Percentiles rank a stretch among this genome's conserved stretches.
phyloP scores from a whole-genome alignment of 169 alveolate genomes.

The Eimeria acervulina region DNA sequence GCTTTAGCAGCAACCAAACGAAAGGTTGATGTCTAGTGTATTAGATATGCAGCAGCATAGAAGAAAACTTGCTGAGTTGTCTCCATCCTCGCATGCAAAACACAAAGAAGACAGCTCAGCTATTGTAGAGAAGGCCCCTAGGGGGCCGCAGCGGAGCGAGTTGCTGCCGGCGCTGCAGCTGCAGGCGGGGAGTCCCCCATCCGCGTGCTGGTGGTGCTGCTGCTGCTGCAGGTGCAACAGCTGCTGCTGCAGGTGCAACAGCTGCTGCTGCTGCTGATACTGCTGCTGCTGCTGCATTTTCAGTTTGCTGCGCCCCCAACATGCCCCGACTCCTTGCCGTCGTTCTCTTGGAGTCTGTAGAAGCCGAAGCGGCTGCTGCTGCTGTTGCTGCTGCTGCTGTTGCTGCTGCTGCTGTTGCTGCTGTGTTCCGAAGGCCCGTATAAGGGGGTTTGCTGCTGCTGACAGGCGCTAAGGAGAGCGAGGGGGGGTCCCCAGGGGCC shows the following conservation, averaged over 20 bases:
- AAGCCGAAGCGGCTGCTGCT: not conserved
- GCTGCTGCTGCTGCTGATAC: not conserved
- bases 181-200: constrained; percentile 32
- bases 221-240: no score
- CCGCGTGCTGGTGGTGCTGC: no score
- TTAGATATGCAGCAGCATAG: not conserved
- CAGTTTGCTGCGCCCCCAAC: not conserved
- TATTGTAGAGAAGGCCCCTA: not conserved
- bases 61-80: no score
- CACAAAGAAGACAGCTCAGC: no score
- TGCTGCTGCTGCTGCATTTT: not conserved
- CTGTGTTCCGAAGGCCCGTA: not conserved
- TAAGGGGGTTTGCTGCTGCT: not conserved
- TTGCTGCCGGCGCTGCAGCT: constrained; percentile 43
- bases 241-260: no score
- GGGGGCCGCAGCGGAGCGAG: constrained; percentile 15
- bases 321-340: not conserved
- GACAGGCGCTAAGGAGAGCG: not conserved
- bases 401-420: not conserved
- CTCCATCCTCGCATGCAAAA: no score
- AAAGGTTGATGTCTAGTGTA: no score
- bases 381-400: not conserved
- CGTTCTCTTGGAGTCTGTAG: not conserved
- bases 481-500: not conserved
- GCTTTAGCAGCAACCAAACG: no score